A percentile compares a stretch with the other conserved stretches of the same genome.
phyloP scores from a whole-genome alignment of 257 asterid genomes.

The Coffea eugenioides region DNA sequence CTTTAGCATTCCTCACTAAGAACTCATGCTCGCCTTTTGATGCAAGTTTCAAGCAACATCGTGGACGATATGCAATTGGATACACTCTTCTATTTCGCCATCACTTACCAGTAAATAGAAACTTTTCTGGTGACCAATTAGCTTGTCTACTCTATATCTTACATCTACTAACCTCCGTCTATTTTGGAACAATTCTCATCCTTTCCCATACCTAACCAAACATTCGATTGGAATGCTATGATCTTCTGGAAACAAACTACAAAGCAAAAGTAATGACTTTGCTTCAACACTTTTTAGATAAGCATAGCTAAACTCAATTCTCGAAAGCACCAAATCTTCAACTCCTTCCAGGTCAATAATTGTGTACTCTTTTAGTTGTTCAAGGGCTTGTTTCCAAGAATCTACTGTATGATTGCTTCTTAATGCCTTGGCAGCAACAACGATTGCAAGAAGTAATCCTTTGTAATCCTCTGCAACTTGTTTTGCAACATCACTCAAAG shows the following conservation, averaged over 20 bases:
- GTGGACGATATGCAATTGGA: not conserved
- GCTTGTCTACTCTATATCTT: not conserved
- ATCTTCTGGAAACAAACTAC: not conserved
- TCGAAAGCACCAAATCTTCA: no score
- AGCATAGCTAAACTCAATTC: no score
- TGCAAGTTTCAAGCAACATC: conserved; percentile 10
- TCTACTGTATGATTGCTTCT: no score
- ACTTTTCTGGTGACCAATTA: not conserved
- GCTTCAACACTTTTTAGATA: no score
- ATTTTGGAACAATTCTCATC: not conserved
- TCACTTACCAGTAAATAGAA: not conserved
- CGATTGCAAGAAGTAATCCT: no score
- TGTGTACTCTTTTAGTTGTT: no score
- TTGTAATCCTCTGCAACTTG: no score
- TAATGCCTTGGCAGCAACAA: no score
- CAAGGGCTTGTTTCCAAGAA: no score
- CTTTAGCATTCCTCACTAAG: not conserved
- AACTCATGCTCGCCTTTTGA: not conserved
- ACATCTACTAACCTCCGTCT: not conserved
- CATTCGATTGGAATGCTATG: not conserved
- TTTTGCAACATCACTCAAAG: no score
- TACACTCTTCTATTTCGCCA: not conserved
- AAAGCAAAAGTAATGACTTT: not conserved
- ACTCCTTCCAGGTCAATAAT: no score
- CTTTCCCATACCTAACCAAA: conserved; percentile 10